Base-by-base conservation (phyloP, 257 asterid genomes). In the Ophiorrhiza pumila region DNA sequence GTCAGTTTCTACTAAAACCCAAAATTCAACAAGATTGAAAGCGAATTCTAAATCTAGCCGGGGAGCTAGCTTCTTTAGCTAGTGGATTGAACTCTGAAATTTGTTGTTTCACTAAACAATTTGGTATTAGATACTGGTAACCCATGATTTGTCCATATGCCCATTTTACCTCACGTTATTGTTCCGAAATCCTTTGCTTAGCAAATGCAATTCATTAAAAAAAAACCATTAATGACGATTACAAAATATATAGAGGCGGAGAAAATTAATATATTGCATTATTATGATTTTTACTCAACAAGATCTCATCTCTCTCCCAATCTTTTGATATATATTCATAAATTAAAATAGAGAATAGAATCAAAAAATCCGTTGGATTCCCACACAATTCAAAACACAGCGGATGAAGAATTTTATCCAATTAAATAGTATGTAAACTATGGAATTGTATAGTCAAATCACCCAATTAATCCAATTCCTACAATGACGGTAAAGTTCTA, bases 11-110 rank as follows among this genome's bases (percentile, higher is more conserved):
- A n/a, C n/a, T n/a, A n/a, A n/a, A n/a, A n/a, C n/a, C n/a, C n/a
- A n/a, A n/a, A n/a, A n/a, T n/a, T n/a, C n/a, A n/a, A n/a, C n/a
- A n/a, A n/a, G n/a, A n/a, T n/a, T n/a, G n/a, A n/a, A n/a, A n/a
- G n/a, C n/a, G n/a, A n/a, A n/a, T n/a, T n/a, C n/a, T n/a, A n/a
- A n/a, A n/a, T n/a, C n/a, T n/a, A n/a, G n/a, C n/a, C n/a, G n/a
- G n/a, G n/a, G n/a, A n/a, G n/a, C n/a, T 79, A 15, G 83, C 83
- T 52, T 79, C 80, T 41, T 79, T 77, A 11, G 83, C 77, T 41
- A 79, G 63, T 45, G 74, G 80, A 69, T 75, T 70, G 52, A 79
- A 77, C 39, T 79, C 80, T 65, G 62, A 60, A 71, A 50, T 71
- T 70, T 35, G 49, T 46, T 2, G 61, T 65, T 17, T 77, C 81